phyloP scores from a whole-genome alignment of 495 filamentous ascomycete species.

The Trypethelium eluteriae region DNA sequence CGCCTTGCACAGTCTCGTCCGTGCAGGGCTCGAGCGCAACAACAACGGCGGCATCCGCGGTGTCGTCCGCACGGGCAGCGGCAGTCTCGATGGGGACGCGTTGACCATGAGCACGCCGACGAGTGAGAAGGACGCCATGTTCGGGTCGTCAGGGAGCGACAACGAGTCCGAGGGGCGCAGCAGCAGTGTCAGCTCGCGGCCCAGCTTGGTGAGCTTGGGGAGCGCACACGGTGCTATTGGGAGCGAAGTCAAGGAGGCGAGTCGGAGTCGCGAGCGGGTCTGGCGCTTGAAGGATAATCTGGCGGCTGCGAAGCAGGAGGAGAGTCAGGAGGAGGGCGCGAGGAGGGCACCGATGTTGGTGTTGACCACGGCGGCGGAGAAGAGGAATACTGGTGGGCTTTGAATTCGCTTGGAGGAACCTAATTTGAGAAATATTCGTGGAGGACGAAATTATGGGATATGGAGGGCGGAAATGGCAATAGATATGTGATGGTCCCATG shows the following conservation, averaged over 20 bases:
- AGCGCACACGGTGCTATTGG: conserved; percentile 26
- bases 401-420: neutral
- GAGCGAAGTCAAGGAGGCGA: conserved; percentile 25
- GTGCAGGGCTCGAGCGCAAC: conserved; percentile 72
- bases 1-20: conserved; percentile 83
- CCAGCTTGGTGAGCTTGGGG: conserved; percentile 18
- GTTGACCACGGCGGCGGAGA: neutral
- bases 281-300: conserved; percentile 5
- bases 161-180: conserved; percentile 27
- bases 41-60: conserved; percentile 13
- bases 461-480: neutral
- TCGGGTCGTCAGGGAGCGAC: conserved; percentile 19
- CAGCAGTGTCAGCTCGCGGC: conserved; percentile 21
- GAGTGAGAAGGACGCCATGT: conserved; percentile 19
- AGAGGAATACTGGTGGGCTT: conserved; percentile 1
- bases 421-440: neutral
- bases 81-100: conserved; percentile 23
- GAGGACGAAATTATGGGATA: neutral
- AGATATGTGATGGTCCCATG: conserved; percentile 6
- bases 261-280: neutral
- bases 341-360: conserved; percentile 3
- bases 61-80: conserved; percentile 22
- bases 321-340: neutral
- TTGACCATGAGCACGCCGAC: conserved; percentile 18
- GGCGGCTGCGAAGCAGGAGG: neutral